phyloP scores from a whole-genome alignment of 352 stramenopile species.

The Pelagophyceae sp. region DNA sequence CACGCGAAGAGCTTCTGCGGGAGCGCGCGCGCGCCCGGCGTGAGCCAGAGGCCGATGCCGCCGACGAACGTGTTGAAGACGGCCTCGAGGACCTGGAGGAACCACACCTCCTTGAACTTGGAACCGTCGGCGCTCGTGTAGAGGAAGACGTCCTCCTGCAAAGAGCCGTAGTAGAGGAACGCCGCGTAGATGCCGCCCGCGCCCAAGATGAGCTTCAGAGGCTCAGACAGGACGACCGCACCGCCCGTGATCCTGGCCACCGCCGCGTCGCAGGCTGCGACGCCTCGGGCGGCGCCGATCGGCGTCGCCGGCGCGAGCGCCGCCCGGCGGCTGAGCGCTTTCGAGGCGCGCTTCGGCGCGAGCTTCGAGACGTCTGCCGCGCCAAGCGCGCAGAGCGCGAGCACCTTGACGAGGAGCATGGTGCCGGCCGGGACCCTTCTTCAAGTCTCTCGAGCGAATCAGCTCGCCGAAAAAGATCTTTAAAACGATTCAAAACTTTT shows the following conservation, averaged over 20 bases:
- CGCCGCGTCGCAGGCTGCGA: too few species aligned
- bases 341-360: too few species aligned
- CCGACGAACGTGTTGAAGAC: constrained; percentile 58
- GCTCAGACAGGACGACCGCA: constrained; percentile 24
- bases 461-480: too few species aligned
- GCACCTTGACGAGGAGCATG: too few species aligned
- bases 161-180: constrained; percentile 63
- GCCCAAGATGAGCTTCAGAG: constrained; percentile 54
- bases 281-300: too few species aligned
- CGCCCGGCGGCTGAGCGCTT: too few species aligned
- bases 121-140: constrained; percentile 46
- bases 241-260: neutral
- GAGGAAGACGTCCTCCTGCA: constrained; percentile 65
- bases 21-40: constrained; percentile 43
- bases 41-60: constrained; percentile 45
- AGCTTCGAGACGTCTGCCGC: too few species aligned
- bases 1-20: constrained; percentile 56
- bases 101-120: constrained; percentile 60
- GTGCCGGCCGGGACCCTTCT: too few species aligned
- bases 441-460: too few species aligned
- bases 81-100: constrained; percentile 60
- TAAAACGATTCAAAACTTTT: too few species aligned
- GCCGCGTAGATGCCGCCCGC: constrained; percentile 61
- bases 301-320: too few species aligned
- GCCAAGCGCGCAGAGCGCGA: too few species aligned